These are phyloP conservation scores for Phytophthora litchii DNA, from an alignment of 352 stramenopile genomes.

Conservation along the genomic window DNA sequence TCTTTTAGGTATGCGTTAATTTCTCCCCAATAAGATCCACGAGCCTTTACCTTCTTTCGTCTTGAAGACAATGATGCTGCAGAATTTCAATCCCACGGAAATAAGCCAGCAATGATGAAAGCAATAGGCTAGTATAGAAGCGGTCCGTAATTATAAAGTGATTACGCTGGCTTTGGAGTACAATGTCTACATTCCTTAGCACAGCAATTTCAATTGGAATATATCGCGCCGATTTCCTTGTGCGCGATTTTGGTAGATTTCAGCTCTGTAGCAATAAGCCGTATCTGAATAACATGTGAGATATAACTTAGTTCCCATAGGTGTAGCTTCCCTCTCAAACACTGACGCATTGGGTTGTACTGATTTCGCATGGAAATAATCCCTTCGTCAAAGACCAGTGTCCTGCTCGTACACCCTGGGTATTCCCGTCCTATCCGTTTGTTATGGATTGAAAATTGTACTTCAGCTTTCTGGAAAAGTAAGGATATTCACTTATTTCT, in stretches of 20 bases:
- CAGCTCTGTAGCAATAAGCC: conserved; percentile 6
- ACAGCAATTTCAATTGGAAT: conserved; percentile 1
- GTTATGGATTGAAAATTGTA: no score
- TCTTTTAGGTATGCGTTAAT: no score
- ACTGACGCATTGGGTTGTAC: conserved; percentile 12
- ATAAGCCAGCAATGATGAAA: conserved; percentile 11
- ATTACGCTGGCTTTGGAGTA: conserved; percentile 1
- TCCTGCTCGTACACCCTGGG: no score
- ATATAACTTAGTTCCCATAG: conserved; percentile 8
- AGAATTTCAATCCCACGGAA: conserved; percentile 10
- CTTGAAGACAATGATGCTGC: conserved; percentile 4
- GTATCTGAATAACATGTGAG: not conserved
- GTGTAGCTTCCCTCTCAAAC: conserved; percentile 1
- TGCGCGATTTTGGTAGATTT: conserved; percentile 8
- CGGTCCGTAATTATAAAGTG: conserved; percentile 8
- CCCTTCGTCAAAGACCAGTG: conserved; percentile 6
- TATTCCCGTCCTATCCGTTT: no score
- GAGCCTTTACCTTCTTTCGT: not conserved
- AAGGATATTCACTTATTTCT: no score
- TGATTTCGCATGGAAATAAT: conserved; percentile 9
- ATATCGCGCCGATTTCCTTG: not conserved
- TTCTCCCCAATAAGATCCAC: not conserved
- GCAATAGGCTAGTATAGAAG: conserved; percentile 15
- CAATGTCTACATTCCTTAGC: conserved; percentile 5
- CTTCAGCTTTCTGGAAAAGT: no score